Conservation (phyloP, 1,284 basidiomycete genomes). For the Cryptococcus sp. region DNA sequence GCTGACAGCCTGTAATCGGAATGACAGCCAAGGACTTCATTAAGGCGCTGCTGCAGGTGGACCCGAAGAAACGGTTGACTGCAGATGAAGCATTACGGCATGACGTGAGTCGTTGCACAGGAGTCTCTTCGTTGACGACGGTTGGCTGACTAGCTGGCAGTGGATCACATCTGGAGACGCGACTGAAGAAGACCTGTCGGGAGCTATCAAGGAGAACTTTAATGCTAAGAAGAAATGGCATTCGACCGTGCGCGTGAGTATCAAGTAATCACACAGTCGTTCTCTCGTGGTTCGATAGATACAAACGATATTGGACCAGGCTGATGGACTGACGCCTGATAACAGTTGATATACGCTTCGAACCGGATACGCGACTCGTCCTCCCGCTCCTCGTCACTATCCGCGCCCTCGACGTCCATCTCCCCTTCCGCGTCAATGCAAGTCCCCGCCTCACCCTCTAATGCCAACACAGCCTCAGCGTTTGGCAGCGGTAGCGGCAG, state of each 20-base stretch:
- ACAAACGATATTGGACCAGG: background rate
- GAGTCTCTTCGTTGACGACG: background rate
- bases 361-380: constrained; percentile 26
- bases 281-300: background rate
- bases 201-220: constrained; percentile 69
- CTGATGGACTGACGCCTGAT: background rate
- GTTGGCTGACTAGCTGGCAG: constrained; percentile 15
- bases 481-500: background rate
- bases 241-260: constrained; percentile 33
- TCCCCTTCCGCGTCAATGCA: constrained; percentile 3
- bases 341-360: constrained; percentile 30
- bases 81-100: constrained; percentile 72
- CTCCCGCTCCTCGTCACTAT: constrained; percentile 7
- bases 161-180: constrained; percentile 43
- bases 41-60: constrained; percentile 68
- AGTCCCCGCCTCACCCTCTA: constrained; percentile 3
- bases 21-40: constrained; percentile 81
- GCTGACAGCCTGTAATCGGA: background rate
- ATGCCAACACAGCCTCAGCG: background rate
- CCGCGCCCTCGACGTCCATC: constrained; percentile 2
- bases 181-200: constrained; percentile 68
- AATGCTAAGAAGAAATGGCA: constrained; percentile 42
- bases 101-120: constrained; percentile 51
- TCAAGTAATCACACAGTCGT: too few species aligned
- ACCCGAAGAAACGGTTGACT: constrained; percentile 71